Base-by-base conservation (phyloP, 78 protist genomes). In the Speleostelium caveatum region DNA sequence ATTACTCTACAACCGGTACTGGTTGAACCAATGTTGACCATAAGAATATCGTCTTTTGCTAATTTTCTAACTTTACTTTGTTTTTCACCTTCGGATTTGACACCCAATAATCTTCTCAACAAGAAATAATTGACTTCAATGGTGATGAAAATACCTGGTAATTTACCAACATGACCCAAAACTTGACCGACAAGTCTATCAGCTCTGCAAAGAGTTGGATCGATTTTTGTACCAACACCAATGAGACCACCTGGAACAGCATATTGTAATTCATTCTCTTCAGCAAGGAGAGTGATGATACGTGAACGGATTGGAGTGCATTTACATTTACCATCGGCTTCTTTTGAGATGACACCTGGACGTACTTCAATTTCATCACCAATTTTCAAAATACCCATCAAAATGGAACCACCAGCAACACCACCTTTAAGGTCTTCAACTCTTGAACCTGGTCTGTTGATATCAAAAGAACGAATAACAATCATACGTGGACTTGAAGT, bases 221-320 rank as follows among this genome's bases (percentile, higher is more conserved):
- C 99, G 86, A 99, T 97, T 68, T 86, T 68, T 41, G 99, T 99
- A 39, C 99, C 99, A 22, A 99, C 99, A 86, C 99, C 99, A 86
- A 99, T 99, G 53, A 99, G 85, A 22, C 99, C 99, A 21, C 99
- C 99, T 33, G 99, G 99, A 26, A 99, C 99, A 75, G 99, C 99
- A 75, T 71, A 98, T 77, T 94, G 88, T 30, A 99, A 96, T 33
- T 80, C 94, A 93, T 98, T 99, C 41, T 94, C 58, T 89, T 99
- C 99, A 32, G 99, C 83, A 60, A 67, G 83, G 67, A 99, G 99
- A 2, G 99, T 86, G 35, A 98, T 73, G 62, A 98, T 94, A 24
- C 75, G 41, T 21, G 98, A 77, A 73, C 51, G 41, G 85, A 99
- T 96, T 56, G 99, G 99, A 2, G 45, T 19, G 85, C 99, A 97